Evolutionary conservation across 768 basidiomycete species (phyloP), one percentile per base, ranked within the genome.

Genomic region (Coprinopsis strossmayeri): DNA sequence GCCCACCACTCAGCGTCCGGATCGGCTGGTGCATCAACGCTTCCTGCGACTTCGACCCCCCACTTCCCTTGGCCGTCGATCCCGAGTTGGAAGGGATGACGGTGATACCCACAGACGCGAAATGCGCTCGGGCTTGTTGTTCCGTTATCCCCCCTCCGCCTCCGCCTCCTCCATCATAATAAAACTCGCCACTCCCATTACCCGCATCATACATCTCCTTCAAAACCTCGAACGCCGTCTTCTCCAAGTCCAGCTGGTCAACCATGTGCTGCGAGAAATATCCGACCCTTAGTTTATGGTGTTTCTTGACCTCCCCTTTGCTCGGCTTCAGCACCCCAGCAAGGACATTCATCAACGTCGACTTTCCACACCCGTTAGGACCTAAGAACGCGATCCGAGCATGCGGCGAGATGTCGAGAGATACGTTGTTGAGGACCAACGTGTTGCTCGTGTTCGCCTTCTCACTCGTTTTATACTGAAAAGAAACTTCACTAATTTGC

Each of bases 251-350:
- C 2, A 82, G 66, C 34, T 71, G 68, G 53, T 84, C 81, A 12
- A 84, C 80, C 0, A 73, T 70, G 57, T 82, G 77, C 55, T 86
- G 82, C 0, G 72, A 73, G 56, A 79, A 86, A 62, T 80, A 81
- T 1, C 78, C 79, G 30, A 84, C 74, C 17, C 68, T 68, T 25
- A 76, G 65, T 3, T 70, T 64, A 3, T 81, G 73, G 60, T 84
- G 83, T 25, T 69, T 68, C 25, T 64, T 68, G 9, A 82, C 69
- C 24, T 61, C 71, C 7, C 83, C 83, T 3, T 56, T 58, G 5
- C 63, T 67, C 0, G 79, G 74, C 21, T 61, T 57, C 18, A 77
- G 60, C 24, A 56, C 63, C 51, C 70, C 70, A 13, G 70, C 65
- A 34, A 74, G 60, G 20, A 74, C 51, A 46, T 73, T 73, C 55